phyloP scores from a whole-genome alignment of 164 flowering plant species.

The Tetracentron sinense region DNA sequence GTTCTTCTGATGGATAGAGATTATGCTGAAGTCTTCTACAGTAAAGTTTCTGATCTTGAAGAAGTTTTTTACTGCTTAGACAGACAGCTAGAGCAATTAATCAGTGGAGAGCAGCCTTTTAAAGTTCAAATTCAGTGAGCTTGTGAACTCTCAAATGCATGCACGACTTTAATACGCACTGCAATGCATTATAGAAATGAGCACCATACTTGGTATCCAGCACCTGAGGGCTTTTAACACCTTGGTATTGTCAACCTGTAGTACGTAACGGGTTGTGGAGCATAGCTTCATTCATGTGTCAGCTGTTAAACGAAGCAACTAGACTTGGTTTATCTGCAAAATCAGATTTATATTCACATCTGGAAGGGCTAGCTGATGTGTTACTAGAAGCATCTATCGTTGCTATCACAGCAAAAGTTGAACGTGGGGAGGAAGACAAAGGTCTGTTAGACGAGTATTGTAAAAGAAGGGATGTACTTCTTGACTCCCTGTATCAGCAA shows the following conservation, averaged over 20 bases:
- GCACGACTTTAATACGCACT: slow-evolving; percentile 52
- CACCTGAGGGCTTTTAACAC: slow-evolving; percentile 74
- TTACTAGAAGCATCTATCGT: slow-evolving; percentile 70
- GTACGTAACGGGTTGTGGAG: slow-evolving; percentile 85
- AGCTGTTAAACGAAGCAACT: slow-evolving; percentile 49
- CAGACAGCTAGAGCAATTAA: slow-evolving; percentile 49
- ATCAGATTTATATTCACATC: slow-evolving; percentile 46
- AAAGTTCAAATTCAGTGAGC: slow-evolving; percentile 54
- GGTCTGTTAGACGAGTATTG: slow-evolving; percentile 61
- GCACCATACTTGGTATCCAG: slow-evolving; percentile 85
- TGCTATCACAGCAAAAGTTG: slow-evolving; percentile 74
- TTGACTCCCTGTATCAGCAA: slow-evolving; percentile 64
- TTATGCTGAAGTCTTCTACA: slow-evolving; percentile 93
- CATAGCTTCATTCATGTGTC: slow-evolving; percentile 67
- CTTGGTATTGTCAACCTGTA: slow-evolving; percentile 75
- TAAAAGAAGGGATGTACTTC: slow-evolving; percentile 67
- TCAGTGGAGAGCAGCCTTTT: slow-evolving; percentile 44
- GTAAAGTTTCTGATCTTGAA: slow-evolving; percentile 86
- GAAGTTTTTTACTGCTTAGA: slow-evolving; percentile 70
- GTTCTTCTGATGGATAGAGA: slow-evolving; percentile 98
- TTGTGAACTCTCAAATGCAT: slow-evolving; percentile 79
- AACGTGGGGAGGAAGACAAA: slow-evolving; percentile 71
- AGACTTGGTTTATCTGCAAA: slow-evolving; percentile 44
- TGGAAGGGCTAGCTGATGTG: slow-evolving; percentile 61
- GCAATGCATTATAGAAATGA: slow-evolving; percentile 62